Percentiles rank a stretch among this genome's conserved stretches.
phyloP scores from a whole-genome alignment of 768 basidiomycete genomes.

The Boletus eberwhitei region DNA sequence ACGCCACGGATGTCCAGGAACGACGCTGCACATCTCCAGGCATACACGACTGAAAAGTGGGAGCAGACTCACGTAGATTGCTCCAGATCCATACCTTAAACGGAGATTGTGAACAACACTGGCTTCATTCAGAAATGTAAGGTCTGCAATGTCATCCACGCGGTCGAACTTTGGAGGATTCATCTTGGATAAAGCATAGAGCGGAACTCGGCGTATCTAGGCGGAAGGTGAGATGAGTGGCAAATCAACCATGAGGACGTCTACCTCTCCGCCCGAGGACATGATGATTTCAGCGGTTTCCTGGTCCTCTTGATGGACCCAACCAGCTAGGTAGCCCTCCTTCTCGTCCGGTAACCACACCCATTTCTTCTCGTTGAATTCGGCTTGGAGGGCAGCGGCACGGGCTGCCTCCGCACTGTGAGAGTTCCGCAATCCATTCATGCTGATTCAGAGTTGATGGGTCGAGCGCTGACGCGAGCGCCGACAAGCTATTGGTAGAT shows the following conservation, averaged over 20 bases:
- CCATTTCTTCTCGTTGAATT: conserved; percentile 98
- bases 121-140: conserved; percentile 97
- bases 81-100: conserved; percentile 83
- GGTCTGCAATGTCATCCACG: conserved; percentile 95
- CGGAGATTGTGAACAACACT: conserved; percentile 98
- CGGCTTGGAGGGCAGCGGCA: conserved; percentile 86
- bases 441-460: not conserved
- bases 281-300: conserved; percentile 82
- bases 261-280: conserved; percentile 79
- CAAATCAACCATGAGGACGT: conserved; percentile 11
- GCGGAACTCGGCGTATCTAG: conserved; percentile 65
- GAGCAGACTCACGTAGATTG: conserved; percentile 75
- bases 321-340: conserved; percentile 92
- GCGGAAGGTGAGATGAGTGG: conserved; percentile 3
- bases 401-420: conserved; percentile 70
- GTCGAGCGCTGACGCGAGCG: not conserved
- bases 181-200: conserved; percentile 89
- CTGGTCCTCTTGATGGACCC: conserved; percentile 85
- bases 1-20: conserved; percentile 4
- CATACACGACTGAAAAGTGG: not conserved
- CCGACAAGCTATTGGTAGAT: not conserved
- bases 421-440: conserved; percentile 37
- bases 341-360: conserved; percentile 94
- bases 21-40: not conserved
- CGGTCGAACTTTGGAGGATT: conserved; percentile 98